Percentiles rank a stretch among this genome's conserved stretches.
These are phyloP conservation scores for Agapanthus africanus DNA, from an alignment of 106 monocot genomes.

Conservation along the genomic window DNA sequence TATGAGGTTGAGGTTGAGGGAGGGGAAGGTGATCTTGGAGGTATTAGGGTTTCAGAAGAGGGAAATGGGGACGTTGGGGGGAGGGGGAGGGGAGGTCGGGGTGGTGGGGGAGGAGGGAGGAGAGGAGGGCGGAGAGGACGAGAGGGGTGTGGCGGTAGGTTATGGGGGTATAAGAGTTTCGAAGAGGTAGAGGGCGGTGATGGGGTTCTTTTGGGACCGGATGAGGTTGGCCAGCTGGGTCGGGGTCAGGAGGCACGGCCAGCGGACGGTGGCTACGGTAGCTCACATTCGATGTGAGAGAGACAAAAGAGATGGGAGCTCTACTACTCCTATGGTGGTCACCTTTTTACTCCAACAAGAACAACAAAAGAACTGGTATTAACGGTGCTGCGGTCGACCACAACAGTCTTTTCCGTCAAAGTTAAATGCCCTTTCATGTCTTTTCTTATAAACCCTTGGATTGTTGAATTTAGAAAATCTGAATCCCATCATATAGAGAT, in stretches of 20 bases:
- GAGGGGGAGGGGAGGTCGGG: constrained; percentile 5
- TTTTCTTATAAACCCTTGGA: no score
- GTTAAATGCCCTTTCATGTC: no score
- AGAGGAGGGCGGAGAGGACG: constrained; percentile 37
- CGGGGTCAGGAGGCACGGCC: constrained; percentile 71
- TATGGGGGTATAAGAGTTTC: constrained; percentile 28
- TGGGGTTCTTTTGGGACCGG: constrained; percentile 70
- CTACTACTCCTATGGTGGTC: no score
- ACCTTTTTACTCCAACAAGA: no score
- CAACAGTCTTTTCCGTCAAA: no score
- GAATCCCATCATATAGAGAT: no score
- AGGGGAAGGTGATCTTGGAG: no score
- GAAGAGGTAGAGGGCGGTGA: constrained; percentile 55
- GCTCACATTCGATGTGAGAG: no score
- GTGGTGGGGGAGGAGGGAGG: constrained; percentile 20
- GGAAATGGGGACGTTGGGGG: constrained; percentile 9
- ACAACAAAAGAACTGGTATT: no score
- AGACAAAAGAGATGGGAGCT: no score
- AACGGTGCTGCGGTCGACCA: no score
- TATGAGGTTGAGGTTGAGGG: constrained; percentile 47
- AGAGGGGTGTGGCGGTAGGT: constrained; percentile 36
- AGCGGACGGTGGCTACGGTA: constrained; percentile 35
- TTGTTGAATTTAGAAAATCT: no score
- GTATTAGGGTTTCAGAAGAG: not conserved
- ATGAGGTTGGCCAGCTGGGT: constrained; percentile 42